phyloP scores from a whole-genome alignment of 116 monocot genomes.

The Dioscorea cayenensis region DNA sequence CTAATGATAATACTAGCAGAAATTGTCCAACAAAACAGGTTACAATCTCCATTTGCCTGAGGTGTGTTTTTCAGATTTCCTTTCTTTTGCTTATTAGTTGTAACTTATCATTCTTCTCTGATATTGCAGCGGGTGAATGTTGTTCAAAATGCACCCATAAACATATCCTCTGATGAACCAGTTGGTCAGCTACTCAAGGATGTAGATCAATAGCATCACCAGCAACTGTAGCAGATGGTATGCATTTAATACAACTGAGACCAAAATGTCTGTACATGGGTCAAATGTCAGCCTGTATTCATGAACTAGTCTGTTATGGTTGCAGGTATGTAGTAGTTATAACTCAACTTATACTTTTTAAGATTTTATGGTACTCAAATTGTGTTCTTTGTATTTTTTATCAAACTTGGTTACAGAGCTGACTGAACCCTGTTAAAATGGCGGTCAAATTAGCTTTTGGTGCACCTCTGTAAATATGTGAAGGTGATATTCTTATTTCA shows the following conservation, averaged over 20 bases:
- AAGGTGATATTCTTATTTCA: constrained; percentile 4
- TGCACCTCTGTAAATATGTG: background rate
- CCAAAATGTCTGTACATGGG: background rate
- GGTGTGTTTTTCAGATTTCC: background rate
- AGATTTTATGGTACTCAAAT: background rate
- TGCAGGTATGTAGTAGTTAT: background rate
- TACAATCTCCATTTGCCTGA: background rate
- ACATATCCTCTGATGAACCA: constrained; percentile 11
- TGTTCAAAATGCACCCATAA: constrained; percentile 3
- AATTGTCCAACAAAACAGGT: constrained; percentile 29
- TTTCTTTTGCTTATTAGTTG: background rate
- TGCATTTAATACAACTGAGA: background rate
- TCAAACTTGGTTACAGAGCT: background rate
- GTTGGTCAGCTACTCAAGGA: constrained; percentile 14
- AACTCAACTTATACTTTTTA: background rate
- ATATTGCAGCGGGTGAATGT: constrained; percentile 9
- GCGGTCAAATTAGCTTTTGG: background rate
- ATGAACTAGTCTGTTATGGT: background rate
- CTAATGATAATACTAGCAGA: constrained; percentile 11
- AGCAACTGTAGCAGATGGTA: constrained; percentile 6
- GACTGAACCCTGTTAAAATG: background rate
- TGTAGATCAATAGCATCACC: background rate
- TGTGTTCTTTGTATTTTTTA: background rate
- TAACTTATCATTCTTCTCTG: background rate
- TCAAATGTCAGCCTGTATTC: background rate